Evolutionary conservation across 257 asterid species (phyloP).

Genomic region (Solanum bulbocastanum): DNA sequence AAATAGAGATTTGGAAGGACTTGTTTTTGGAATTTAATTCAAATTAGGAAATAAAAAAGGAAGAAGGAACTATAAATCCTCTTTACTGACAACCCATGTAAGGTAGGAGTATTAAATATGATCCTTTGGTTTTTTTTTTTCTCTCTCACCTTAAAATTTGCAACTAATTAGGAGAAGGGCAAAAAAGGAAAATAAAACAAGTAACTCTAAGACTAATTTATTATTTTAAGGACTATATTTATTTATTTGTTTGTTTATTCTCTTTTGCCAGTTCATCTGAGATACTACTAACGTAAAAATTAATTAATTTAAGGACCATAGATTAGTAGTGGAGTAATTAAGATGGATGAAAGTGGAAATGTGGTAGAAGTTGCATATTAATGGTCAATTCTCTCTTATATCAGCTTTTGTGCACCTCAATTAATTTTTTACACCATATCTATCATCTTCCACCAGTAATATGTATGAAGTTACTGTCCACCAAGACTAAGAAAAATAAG

Average conservation of each 20-base stretch:
- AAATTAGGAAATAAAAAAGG: constrained; percentile 1
- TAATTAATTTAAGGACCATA: not conserved
- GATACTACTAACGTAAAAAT: constrained; percentile 2
- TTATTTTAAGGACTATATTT: not conserved
- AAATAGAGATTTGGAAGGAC: constrained; percentile 1
- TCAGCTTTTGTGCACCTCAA: no score
- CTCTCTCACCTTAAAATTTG: constrained; percentile 20
- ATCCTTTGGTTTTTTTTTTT: not conserved
- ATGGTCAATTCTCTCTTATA: not conserved
- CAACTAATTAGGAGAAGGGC: constrained; percentile 15
- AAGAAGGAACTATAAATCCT: not conserved
- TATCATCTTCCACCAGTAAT: rapidly evolving
- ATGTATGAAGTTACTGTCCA: no score
- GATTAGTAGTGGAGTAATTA: not conserved
- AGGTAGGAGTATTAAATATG: not conserved
- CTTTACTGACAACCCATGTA: not conserved
- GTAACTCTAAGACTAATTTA: not conserved
- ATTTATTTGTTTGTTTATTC: constrained; percentile 12
- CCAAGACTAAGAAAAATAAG: no score
- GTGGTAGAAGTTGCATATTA: not conserved
- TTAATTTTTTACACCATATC: no score
- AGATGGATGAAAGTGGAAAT: not conserved
- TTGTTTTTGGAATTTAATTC: not conserved
- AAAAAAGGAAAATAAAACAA: not conserved
- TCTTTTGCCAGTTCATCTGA: constrained; percentile 31